Evolutionary conservation across 2,329 filamentous ascomycete species (phyloP).

Genomic region (Aureobasidium mangrovei): DNA sequence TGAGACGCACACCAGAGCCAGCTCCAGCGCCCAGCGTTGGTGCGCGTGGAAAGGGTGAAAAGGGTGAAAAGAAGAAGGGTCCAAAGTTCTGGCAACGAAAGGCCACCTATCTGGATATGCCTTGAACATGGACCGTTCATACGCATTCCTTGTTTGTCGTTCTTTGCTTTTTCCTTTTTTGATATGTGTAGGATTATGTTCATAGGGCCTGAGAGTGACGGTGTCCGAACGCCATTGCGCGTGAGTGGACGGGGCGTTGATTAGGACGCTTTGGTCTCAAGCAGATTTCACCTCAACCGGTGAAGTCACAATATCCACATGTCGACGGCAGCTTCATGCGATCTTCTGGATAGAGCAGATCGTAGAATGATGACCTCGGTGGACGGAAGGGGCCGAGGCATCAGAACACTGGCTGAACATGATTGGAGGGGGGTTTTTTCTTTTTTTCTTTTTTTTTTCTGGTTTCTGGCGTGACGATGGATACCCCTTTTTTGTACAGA

Average conservation of each 20-base stretch:
- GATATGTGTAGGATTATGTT: background rate
- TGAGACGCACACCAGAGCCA: slow-evolving; percentile 17
- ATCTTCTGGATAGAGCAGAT: background rate
- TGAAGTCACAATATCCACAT: too few relatives aligned
- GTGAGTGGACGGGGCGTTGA: too few relatives aligned
- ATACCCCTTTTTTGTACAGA: slow-evolving; percentile 2
- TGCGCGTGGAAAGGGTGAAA: background rate
- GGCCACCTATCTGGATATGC: slow-evolving; percentile 20
- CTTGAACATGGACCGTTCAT: slow-evolving; percentile 9
- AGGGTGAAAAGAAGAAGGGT: slow-evolving; percentile 22
- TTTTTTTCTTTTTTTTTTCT: background rate
- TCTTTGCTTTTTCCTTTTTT: background rate
- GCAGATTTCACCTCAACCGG: too few relatives aligned
- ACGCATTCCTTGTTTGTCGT: background rate
- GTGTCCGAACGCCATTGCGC: background rate
- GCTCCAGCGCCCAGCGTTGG: slow-evolving; percentile 14
- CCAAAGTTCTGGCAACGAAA: slow-evolving; percentile 19
- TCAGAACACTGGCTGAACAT: too few relatives aligned
- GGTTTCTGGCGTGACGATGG: background rate
- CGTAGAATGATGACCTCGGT: too few relatives aligned
- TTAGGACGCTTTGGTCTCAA: too few relatives aligned
- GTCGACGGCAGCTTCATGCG: background rate
- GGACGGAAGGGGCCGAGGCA: too few relatives aligned
- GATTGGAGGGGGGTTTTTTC: too few relatives aligned
- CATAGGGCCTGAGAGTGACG: background rate